These are phyloP conservation scores for Hypoxylon sp. DNA, from an alignment of 2,329 filamentous ascomycete species.

Conservation along the genomic window DNA sequence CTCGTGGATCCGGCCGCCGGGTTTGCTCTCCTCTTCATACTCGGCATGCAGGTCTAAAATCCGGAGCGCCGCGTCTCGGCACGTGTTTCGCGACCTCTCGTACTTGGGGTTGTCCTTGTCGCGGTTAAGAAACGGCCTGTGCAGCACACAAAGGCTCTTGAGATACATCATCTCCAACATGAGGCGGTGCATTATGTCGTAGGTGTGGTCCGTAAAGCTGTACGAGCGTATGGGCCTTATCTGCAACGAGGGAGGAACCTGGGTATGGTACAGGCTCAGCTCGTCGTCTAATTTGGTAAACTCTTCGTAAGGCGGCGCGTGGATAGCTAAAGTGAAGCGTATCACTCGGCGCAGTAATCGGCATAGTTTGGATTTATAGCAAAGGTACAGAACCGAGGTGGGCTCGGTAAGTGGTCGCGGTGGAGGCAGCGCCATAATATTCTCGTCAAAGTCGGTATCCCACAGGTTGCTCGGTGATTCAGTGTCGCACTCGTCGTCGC, in stretches of 20 bases:
- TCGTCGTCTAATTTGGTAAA: conserved; percentile 52
- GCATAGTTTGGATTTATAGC: conserved; percentile 54
- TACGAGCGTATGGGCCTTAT: conserved; percentile 53
- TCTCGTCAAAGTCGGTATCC: conserved; percentile 62
- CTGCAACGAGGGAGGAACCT: conserved; percentile 52
- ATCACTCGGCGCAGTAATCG: conserved; percentile 55
- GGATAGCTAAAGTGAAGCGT: conserved; percentile 50
- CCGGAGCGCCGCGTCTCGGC: conserved; percentile 53
- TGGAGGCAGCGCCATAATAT: conserved; percentile 51
- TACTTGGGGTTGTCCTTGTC: conserved; percentile 51
- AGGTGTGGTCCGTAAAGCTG: conserved; percentile 53
- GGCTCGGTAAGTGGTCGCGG: conserved; percentile 53
- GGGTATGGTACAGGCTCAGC: conserved; percentile 48
- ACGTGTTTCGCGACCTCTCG: conserved; percentile 51
- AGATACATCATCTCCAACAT: conserved; percentile 58
- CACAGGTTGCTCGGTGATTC: conserved; percentile 55
- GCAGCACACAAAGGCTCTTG: conserved; percentile 59
- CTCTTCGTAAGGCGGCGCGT: conserved; percentile 48
- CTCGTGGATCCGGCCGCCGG: conserved; percentile 59
- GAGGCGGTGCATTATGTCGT: conserved; percentile 57
- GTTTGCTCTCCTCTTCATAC: conserved; percentile 54
- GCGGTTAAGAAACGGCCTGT: conserved; percentile 55
- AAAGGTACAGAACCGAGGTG: conserved; percentile 54
- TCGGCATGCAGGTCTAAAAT: conserved; percentile 58
- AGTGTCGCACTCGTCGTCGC: conserved; percentile 57